A percentile compares a stretch with the other conserved stretches of the same genome.
These are phyloP conservation scores for Candolleomyces aberdarensis DNA, from an alignment of 768 basidiomycete species.

Conservation along the genomic window DNA sequence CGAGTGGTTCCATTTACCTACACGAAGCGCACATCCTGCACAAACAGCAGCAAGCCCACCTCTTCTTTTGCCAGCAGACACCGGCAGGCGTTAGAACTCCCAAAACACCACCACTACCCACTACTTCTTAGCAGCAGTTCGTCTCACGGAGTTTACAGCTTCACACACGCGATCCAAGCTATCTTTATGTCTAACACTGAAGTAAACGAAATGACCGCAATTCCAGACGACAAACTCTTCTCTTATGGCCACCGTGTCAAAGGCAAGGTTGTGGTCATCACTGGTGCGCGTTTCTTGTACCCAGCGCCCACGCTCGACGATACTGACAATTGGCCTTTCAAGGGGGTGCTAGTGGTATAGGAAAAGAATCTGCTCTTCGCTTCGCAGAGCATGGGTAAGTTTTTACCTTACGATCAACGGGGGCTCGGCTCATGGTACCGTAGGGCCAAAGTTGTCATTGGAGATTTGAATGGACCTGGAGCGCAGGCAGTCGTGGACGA, in stretches of 20 bases:
- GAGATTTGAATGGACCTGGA: slow-evolving; percentile 42
- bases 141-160: too few relatives aligned
- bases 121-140: too few relatives aligned
- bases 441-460: slow-evolving; percentile 55
- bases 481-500: slow-evolving; percentile 38
- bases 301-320: background rate
- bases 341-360: slow-evolving; percentile 51
- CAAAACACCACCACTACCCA: too few relatives aligned
- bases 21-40: too few relatives aligned
- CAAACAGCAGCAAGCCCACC: too few relatives aligned
- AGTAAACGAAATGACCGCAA: slow-evolving; percentile 33
- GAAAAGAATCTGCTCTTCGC: slow-evolving; percentile 46
- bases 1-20: too few relatives aligned
- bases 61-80: too few relatives aligned
- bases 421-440: background rate
- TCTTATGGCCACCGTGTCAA: slow-evolving; percentile 36
- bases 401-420: background rate
- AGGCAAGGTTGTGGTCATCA: slow-evolving; percentile 50
- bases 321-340: background rate
- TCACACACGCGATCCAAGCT: too few relatives aligned
- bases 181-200: too few relatives aligned
- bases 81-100: too few relatives aligned
- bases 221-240: slow-evolving; percentile 46
- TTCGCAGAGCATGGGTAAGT: slow-evolving; percentile 51
- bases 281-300: slow-evolving; percentile 32